Base-by-base conservation (phyloP, 768 basidiomycete genomes). In the Coprinellus aureogranulatus region DNA sequence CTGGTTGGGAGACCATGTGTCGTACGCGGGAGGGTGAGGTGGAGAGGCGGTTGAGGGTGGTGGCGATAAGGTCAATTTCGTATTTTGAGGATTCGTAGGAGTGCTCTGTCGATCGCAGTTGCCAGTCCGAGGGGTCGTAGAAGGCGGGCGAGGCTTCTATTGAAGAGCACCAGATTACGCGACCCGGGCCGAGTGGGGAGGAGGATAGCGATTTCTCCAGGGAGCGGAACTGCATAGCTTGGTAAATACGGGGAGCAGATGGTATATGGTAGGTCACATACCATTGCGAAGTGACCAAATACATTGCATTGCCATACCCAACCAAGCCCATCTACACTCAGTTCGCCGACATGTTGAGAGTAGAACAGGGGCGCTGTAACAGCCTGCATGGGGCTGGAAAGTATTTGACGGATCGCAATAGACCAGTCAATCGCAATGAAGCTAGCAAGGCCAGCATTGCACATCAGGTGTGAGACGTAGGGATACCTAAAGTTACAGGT, bases 251-350 rank as follows among this genome's bases (percentile, higher is more conserved):
- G 46, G 30, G 30, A 22, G 23, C 34, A 11, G 26, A 27, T 41
- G 23, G 28, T 10, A 39, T 14, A 34, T 9, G 18, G 37, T 46
- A 16, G 31, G 37, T 16, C 3, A 79, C 87, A 54, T 65, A 93
- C 92, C 62, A 94, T 71, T 27, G 79, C 79, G 66, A 87, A 94
- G 69, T 93, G 91, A 0, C 87, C 85, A 55, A 94, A 92, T 26
- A 92, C 72, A 63, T 94, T 94, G 58, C 84, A 88, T 66, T 93
- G 90, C 90, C 91, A 94, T 6, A 86, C 81, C 80, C 81, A 87
- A 2, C 92, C 92, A 0, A 92, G 71, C 4, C 87, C 85, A 61
- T 94, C 90, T 3, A 72, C 70, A 60, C 83, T 89, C 50, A 79
- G 62, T 60, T 85, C 80, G 8, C 88, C 90, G 11, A 58, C 65